Percentiles rank a stretch among this genome's conserved stretches.
Evolutionary conservation across 208 protist genomes (phyloP).

Genomic region (Leishmania tropica): DNA sequence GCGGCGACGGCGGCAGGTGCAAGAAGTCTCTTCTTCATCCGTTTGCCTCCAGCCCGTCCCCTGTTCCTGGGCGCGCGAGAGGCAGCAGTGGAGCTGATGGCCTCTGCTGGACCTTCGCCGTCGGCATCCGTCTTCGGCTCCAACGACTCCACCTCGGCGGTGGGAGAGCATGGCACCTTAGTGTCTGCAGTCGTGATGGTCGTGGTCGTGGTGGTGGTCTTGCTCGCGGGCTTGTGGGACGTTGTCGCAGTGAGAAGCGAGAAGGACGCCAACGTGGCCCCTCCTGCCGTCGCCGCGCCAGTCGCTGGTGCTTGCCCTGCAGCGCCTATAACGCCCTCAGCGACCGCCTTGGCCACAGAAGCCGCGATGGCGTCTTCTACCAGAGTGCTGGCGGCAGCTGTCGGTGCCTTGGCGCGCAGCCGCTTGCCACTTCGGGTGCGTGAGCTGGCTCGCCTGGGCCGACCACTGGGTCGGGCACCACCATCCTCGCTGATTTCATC

Average conservation of each 20-base stretch:
- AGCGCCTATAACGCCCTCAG: not conserved
- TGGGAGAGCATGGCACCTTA: not conserved
- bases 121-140: not conserved
- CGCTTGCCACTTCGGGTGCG: constrained; percentile 8
- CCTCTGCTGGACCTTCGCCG: not conserved
- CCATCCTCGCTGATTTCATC: not conserved
- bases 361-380: not conserved
- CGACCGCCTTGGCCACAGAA: not conserved
- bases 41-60: not conserved
- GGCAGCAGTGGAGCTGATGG: not conserved
- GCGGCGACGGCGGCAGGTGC: not conserved
- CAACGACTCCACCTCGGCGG: not conserved
- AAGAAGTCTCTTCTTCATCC: not conserved
- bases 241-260: not conserved
- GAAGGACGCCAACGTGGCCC: not conserved
- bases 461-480: not conserved
- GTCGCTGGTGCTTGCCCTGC: not conserved
- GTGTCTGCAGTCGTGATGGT: not conserved
- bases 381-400: not conserved
- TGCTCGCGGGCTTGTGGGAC: not conserved
- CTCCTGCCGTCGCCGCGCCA: not conserved
- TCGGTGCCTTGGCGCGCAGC: not conserved
- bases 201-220: not conserved
- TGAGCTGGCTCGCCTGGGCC: not conserved
- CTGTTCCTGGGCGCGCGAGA: not conserved